These are phyloP conservation scores for Phialocephala sp. DNA, from an alignment of 2,329 filamentous ascomycete species.

Conservation along the genomic window DNA sequence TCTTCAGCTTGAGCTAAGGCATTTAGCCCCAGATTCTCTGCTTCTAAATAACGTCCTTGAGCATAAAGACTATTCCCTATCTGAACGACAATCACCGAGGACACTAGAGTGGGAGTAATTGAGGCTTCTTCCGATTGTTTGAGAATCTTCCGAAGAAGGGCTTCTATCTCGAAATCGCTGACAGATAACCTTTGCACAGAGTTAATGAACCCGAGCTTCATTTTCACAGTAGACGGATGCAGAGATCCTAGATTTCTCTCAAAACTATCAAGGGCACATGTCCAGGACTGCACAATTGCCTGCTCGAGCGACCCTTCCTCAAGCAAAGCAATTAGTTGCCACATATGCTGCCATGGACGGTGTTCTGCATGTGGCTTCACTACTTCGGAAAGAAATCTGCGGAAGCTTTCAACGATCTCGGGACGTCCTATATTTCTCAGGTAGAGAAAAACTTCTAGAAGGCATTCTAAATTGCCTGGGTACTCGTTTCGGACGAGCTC, in stretches of 20 bases:
- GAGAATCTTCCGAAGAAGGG: slow-evolving; percentile 29
- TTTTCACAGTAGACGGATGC: slow-evolving; percentile 20
- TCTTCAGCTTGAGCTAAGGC: slow-evolving; percentile 26
- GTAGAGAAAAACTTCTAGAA: slow-evolving; percentile 29
- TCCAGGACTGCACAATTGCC: slow-evolving; percentile 25
- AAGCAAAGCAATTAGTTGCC: slow-evolving; percentile 23
- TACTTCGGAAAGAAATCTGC: slow-evolving; percentile 23
- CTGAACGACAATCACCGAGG: slow-evolving; percentile 21
- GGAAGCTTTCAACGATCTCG: slow-evolving; percentile 22
- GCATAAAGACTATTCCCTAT: slow-evolving; percentile 30
- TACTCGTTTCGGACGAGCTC: slow-evolving; percentile 24
- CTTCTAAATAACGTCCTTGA: slow-evolving; percentile 31
- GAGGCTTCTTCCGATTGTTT: slow-evolving; percentile 17
- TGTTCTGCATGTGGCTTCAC: slow-evolving; percentile 17
- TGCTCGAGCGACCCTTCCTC: slow-evolving; percentile 25
- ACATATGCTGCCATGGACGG: slow-evolving; percentile 28
- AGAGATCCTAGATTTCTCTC: slow-evolving; percentile 23
- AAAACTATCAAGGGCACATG: slow-evolving; percentile 28
- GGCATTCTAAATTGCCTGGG: slow-evolving; percentile 25
- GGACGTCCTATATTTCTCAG: slow-evolving; percentile 21
- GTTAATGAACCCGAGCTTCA: slow-evolving; percentile 28
- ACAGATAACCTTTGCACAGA: background rate
- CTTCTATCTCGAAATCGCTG: slow-evolving; percentile 25
- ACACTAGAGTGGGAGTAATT: background rate
- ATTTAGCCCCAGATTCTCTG: slow-evolving; percentile 25